A percentile compares a stretch with the other conserved stretches of the same genome.
These are phyloP conservation scores for Auriscalpium vulgare DNA, from an alignment of 768 basidiomycete species.

Conservation along the genomic window DNA sequence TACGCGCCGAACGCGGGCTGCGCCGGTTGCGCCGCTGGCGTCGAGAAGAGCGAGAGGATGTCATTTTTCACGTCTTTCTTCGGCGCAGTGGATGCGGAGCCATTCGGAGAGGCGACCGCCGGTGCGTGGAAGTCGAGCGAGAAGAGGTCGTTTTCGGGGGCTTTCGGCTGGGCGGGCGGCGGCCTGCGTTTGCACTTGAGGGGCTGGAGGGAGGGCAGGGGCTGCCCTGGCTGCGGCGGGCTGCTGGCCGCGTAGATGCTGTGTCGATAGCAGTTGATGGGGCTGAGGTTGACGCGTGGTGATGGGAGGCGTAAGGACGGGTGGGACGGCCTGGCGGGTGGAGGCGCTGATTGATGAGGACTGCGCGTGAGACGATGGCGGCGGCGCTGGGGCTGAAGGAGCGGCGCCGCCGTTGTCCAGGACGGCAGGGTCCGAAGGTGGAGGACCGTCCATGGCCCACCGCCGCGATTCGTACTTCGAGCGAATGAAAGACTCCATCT, in stretches of 20 bases:
- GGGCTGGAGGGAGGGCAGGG: conserved; percentile 2
- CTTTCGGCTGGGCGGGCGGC: conserved; percentile 19
- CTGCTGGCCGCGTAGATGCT: conserved; percentile 7
- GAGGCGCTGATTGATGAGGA: conserved; percentile 23
- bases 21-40: conserved; percentile 27
- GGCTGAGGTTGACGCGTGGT: conserved; percentile 40
- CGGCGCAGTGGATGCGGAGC: conserved; percentile 24
- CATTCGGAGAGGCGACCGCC: conserved; percentile 24
- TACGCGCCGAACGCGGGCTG: background rate
- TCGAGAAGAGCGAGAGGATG: conserved; percentile 75
- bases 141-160: conserved; percentile 62
- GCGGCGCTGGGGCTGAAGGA: conserved; percentile 13
- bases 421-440: conserved; percentile 71
- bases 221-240: background rate
- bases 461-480: conserved; percentile 91
- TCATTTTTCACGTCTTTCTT: conserved; percentile 78
- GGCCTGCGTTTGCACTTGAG: conserved; percentile 23
- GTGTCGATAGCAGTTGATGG: conserved; percentile 46
- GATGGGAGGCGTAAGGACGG: conserved; percentile 14
- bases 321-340: conserved; percentile 18
- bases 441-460: conserved; percentile 91
- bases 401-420: conserved; percentile 46
- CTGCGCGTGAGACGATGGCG: conserved; percentile 15
- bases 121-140: conserved; percentile 80
- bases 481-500: conserved; percentile 96